Percentiles rank a stretch among this genome's conserved stretches.
Conservation (phyloP, 495 filamentous ascomycete species). For the Lasiosphaeriaceae sp. region DNA sequence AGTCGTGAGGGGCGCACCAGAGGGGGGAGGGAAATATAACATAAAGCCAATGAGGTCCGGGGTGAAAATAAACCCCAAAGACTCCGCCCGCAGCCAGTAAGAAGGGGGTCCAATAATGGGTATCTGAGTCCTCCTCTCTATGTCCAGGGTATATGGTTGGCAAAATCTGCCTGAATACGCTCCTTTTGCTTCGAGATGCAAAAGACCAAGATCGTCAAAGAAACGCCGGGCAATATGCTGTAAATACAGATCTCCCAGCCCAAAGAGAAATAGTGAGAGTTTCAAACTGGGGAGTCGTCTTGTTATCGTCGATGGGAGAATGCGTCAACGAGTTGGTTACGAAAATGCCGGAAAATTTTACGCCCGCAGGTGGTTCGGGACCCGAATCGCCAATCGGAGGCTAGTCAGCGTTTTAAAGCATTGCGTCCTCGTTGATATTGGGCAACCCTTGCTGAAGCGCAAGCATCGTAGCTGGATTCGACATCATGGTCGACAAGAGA, state of each 20-base stretch:
- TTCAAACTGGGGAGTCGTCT: neutral
- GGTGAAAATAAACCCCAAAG: neutral
- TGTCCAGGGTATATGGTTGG: constrained; percentile 22
- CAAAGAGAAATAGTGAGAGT: constrained; percentile 1
- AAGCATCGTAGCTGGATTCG: constrained; percentile 25
- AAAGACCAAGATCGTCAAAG: constrained; percentile 9
- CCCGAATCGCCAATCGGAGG: neutral
- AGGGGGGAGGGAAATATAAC: neutral
- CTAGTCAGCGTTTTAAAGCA: constrained; percentile 26
- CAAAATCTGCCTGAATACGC: constrained; percentile 13
- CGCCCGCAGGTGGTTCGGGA: neutral
- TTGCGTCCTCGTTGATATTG: constrained; percentile 46
- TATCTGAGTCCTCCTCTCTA: constrained; percentile 26
- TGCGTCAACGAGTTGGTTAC: too few species aligned
- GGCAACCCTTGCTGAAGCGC: constrained; percentile 35
- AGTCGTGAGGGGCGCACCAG: too few species aligned
- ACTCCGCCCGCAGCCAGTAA: neutral
- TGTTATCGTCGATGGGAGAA: neutral
- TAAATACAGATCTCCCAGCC: constrained; percentile 18
- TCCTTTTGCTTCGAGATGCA: constrained; percentile 18
- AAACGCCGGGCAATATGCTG: constrained; percentile 28
- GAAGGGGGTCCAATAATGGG: neutral
- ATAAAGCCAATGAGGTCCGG: neutral
- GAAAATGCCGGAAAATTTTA: too few species aligned
- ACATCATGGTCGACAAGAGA: constrained; percentile 37